Evolutionary conservation across 75 land plant genomes (phyloP), one percentile per base, ranked within the genome.

Genomic region (Ceratopteris richardii): DNA sequence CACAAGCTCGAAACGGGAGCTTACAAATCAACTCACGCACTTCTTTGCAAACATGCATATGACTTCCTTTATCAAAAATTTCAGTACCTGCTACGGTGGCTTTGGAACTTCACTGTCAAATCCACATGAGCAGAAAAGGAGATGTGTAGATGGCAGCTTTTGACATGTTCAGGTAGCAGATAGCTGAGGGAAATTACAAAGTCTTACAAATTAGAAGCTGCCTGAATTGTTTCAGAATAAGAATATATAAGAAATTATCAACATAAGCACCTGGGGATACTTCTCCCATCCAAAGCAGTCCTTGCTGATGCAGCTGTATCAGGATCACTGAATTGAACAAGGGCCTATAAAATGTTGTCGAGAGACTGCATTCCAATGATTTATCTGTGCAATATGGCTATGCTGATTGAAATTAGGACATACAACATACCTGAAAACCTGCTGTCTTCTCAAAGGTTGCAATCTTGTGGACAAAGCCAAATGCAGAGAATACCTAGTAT

Each of bases 401-500:
- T 46, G 50, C 13, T 33, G 7, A 33, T 5, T 6, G 50, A 46
- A n/a, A 40, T 13, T n/a, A n/a, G 21, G 10, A 36, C 23, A 20
- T 28, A 30, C 2, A 2, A 24, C 29, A 42, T 23, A 83, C 87
- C 87, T 83, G 87, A 39, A 83, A 83, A 18, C 87, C 87, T 44
- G 87, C 87, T 56, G 80, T 83, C 58, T 83, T 83, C 62, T 83
- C 87, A 68, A 83, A 83, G 14, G 87, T 83, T 61, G 87, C 82
- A 51, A 83, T 83, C 55, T 83, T 83, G 41, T 83, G 87, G 44
- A 83, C 87, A 71, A 77, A 75, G 17, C 87, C 87, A 65, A 83
- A 83, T 2, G 87, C 87, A 43, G 87, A 83, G 68, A 83, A 83
- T 1, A 83, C 87, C 87, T 83, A n/a, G n/a, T n/a, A n/a, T n/a